phyloP scores from a whole-genome alignment of 306 rosid species.

The Oemleria cerasiformis region DNA sequence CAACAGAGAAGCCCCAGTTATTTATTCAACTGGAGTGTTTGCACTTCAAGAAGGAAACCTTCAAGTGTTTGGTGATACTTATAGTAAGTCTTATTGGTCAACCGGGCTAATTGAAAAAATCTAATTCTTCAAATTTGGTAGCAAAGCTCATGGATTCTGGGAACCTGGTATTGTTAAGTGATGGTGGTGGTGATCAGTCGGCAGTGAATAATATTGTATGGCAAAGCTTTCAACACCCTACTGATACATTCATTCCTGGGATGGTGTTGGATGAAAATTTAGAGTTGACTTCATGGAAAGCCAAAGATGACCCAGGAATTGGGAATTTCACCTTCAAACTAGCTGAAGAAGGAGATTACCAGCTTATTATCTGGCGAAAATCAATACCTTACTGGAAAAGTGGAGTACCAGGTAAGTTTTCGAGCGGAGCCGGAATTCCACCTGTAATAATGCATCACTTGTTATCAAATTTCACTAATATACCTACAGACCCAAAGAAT shows the following conservation, averaged over 20 bases:
- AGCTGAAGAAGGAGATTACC: not conserved
- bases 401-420: not conserved
- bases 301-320: not conserved
- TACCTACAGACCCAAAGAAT: accelerated
- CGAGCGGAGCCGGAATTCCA: not conserved
- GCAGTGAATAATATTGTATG: conserved; percentile 9
- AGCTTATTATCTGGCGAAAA: not conserved
- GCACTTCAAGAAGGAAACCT: conserved; percentile 26
- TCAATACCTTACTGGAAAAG: conserved; percentile 7
- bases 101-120: accelerated
- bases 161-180: conserved; percentile 28
- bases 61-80: not conserved
- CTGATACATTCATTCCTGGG: conserved; percentile 47
- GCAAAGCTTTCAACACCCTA: conserved; percentile 48
- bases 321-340: conserved; percentile 31
- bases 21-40: not conserved
- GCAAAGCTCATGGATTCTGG: conserved; percentile 43
- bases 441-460: accelerated
- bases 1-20: conserved; percentile 17
- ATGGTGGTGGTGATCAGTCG: not conserved
- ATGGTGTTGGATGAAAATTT: conserved; percentile 35
- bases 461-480: not conserved
- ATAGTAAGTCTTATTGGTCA: conserved; percentile 10
- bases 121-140: not conserved
- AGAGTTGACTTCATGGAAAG: conserved; percentile 32